Evolutionary conservation across 305 asterid species (phyloP).

Genomic region (Fraxinus floribunda): DNA sequence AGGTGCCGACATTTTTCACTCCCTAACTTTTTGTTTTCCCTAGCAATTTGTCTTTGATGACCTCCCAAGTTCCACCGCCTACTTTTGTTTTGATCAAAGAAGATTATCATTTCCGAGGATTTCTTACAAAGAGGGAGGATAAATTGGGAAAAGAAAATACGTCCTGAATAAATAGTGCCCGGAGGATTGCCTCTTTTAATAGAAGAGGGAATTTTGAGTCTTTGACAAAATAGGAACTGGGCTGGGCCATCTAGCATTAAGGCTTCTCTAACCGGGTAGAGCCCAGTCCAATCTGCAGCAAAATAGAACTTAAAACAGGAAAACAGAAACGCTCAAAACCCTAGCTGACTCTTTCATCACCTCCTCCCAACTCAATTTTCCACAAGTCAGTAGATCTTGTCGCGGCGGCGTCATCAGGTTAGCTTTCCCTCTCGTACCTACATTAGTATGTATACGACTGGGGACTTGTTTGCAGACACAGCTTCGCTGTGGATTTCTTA

Average conservation of each 20-base stretch:
- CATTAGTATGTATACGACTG: not conserved
- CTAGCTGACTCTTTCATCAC: not conserved
- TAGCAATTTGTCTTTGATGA: too few species aligned
- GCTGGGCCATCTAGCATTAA: not conserved
- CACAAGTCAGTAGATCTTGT: not conserved
- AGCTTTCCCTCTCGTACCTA: not conserved
- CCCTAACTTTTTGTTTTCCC: too few species aligned
- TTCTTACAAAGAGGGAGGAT: too few species aligned
- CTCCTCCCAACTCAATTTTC: not conserved
- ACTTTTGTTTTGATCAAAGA: too few species aligned
- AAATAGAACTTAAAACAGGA: not conserved
- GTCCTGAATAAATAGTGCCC: too few species aligned
- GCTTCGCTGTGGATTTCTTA: not conserved
- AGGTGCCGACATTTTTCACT: too few species aligned
- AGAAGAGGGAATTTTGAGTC: too few species aligned
- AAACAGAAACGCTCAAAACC: not conserved
- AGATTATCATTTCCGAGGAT: too few species aligned
- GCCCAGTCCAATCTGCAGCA: not conserved
- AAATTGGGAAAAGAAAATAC: too few species aligned
- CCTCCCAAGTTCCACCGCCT: too few species aligned
- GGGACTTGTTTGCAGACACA: not conserved
- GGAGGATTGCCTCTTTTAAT: too few species aligned
- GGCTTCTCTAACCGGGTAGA: not conserved
- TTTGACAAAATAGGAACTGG: not conserved
- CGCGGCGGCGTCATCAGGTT: not conserved